phyloP scores from a whole-genome alignment of 2,329 filamentous ascomycete genomes.

The Diaporthe aspalathi region DNA sequence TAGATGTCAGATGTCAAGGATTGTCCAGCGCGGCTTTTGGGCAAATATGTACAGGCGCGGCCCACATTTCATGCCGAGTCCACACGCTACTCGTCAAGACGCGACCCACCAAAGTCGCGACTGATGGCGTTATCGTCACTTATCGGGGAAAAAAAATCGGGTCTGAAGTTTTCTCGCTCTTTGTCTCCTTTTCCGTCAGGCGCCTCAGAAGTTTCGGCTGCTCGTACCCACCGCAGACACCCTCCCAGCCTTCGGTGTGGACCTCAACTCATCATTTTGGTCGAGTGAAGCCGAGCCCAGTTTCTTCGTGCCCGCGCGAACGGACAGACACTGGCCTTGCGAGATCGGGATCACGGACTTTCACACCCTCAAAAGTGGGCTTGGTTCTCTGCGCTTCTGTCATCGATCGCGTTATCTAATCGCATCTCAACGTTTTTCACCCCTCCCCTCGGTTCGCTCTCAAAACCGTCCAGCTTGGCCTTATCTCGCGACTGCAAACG shows the following conservation, averaged over 20 bases:
- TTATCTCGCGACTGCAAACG: conserved; percentile 21
- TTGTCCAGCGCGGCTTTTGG: conserved; percentile 2
- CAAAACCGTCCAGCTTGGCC: conserved; percentile 28
- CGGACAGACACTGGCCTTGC: conserved; percentile 4
- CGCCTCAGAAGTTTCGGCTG: conserved; percentile 20
- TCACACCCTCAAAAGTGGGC: conserved; percentile 25
- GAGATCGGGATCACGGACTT: conserved; percentile 24
- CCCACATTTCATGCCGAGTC: conserved; percentile 2
- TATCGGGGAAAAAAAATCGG: conserved; percentile 9
- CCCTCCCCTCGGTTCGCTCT: conserved; percentile 25
- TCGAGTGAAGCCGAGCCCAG: no score
- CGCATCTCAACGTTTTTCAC: conserved; percentile 32
- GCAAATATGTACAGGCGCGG: background rate
- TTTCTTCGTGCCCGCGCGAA: no score
- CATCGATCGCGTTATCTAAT: conserved; percentile 32
- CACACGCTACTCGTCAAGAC: background rate
- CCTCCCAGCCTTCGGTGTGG: conserved; percentile 1
- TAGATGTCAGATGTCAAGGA: conserved; percentile 21
- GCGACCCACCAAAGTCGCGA: conserved; percentile 23
- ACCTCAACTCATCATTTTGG: background rate
- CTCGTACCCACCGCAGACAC: conserved; percentile 3
- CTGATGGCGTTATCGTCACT: conserved; percentile 28
- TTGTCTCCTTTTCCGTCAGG: conserved; percentile 13
- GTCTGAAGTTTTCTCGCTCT: conserved; percentile 15
- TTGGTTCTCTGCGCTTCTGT: conserved; percentile 29